Conservation (phyloP, 495 filamentous ascomycete genomes). For the Annulohypoxylon moriforme region DNA sequence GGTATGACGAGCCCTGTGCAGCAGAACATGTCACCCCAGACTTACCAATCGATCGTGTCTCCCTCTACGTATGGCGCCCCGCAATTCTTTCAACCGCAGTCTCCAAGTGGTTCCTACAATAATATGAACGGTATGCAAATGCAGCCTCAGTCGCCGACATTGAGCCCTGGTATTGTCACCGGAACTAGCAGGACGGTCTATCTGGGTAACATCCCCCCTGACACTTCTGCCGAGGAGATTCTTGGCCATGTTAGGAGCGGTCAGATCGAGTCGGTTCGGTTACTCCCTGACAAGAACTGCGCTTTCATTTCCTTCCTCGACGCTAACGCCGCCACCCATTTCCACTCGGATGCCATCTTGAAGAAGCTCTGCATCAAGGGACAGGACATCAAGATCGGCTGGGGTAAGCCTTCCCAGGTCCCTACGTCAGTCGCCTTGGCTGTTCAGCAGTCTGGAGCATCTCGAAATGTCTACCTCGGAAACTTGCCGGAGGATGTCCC, state of each 20-base stretch:
- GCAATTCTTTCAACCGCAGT: slow-evolving; percentile 84
- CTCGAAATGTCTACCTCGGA: slow-evolving; percentile 97
- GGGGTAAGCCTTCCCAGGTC: slow-evolving; percentile 98
- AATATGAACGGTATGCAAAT: slow-evolving; percentile 70
- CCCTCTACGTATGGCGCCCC: slow-evolving; percentile 77
- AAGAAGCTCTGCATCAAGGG: slow-evolving; percentile 98
- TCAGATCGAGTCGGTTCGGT: slow-evolving; percentile 96
- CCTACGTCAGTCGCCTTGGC: slow-evolving; percentile 96
- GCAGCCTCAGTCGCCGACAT: slow-evolving; percentile 72
- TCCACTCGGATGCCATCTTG: slow-evolving; percentile 98
- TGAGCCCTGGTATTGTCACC: slow-evolving; percentile 81
- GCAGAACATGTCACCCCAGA: slow-evolving; percentile 71
- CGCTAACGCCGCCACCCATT: slow-evolving; percentile 95
- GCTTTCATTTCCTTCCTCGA: slow-evolving; percentile 99
- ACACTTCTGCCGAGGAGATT: slow-evolving; percentile 98
- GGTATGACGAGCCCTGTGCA: slow-evolving; percentile 62
- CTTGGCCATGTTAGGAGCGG: slow-evolving; percentile 96
- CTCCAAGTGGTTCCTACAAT: slow-evolving; percentile 80
- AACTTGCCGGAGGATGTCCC: slow-evolving; percentile 90
- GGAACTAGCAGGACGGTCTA: slow-evolving; percentile 97
- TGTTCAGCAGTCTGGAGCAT: slow-evolving; percentile 96
- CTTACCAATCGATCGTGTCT: slow-evolving; percentile 82
- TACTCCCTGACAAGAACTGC: slow-evolving; percentile 98
- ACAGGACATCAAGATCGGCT: slow-evolving; percentile 99
- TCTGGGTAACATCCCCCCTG: slow-evolving; percentile 95